phyloP scores from a whole-genome alignment of 345 rosid genomes.

The Turnera subulata region DNA sequence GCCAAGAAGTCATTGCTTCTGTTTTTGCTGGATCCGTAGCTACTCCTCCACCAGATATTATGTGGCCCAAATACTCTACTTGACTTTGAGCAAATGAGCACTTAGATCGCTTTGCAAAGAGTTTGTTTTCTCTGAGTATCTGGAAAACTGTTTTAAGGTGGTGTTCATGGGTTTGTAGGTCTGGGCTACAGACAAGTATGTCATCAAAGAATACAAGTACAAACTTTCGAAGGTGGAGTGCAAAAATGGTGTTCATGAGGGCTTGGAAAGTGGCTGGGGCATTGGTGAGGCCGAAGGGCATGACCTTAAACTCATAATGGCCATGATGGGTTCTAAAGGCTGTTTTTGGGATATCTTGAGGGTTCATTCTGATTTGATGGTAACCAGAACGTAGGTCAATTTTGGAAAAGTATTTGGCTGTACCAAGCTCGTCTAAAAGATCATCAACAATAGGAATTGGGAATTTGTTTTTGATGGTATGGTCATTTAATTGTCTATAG shows the following conservation, averaged over 20 bases:
- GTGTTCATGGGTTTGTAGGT: neutral
- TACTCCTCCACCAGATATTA: neutral
- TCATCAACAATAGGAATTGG: neutral
- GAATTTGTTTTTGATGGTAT: neutral
- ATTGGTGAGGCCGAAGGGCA: neutral
- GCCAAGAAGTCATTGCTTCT: neutral
- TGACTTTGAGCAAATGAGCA: accelerated
- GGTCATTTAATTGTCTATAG: neutral
- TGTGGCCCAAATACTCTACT: neutral
- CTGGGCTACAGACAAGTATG: neutral
- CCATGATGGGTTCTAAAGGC: neutral
- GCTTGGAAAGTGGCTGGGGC: neutral
- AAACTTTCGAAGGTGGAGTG: neutral
- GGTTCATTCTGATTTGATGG: neutral
- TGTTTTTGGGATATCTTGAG: neutral
- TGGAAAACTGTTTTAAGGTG: neutral
- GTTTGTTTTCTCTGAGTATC: neutral
- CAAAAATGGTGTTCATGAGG: neutral
- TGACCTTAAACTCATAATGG: neutral
- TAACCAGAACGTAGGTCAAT: neutral
- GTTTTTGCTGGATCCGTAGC: neutral
- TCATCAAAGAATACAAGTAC: neutral
- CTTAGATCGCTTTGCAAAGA: neutral
- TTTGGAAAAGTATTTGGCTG: neutral
- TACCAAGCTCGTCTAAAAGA: neutral